phyloP scores from a whole-genome alignment of 805 yeast species.

The Ogataea thermomethanolica region DNA sequence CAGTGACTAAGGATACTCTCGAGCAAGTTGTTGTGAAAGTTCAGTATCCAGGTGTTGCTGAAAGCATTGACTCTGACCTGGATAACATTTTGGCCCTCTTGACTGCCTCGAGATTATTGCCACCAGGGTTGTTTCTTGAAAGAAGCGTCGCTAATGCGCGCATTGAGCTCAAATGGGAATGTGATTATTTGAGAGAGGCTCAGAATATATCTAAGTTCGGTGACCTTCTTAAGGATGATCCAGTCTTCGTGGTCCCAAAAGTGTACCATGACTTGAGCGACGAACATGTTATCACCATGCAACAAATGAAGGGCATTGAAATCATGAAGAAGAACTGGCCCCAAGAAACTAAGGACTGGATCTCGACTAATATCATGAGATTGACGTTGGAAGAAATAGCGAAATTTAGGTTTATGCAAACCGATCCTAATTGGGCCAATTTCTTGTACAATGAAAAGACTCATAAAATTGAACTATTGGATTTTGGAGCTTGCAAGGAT shows the following conservation, averaged over 20 bases:
- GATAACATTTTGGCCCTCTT: constrained; percentile 77
- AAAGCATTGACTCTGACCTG: constrained; percentile 90
- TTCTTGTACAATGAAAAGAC: constrained; percentile 77
- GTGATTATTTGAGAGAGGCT: constrained; percentile 92
- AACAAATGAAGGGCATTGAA: constrained; percentile 77
- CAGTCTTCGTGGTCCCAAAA: constrained; percentile 73
- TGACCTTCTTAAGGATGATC: constrained; percentile 55
- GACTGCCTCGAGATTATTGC: constrained; percentile 82
- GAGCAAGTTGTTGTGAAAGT: constrained; percentile 88
- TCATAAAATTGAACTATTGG: constrained; percentile 75
- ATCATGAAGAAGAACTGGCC: constrained; percentile 72
- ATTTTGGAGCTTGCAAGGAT: constrained; percentile 92
- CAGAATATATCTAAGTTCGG: constrained; percentile 65
- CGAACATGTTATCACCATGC: constrained; percentile 85
- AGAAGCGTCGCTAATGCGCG: constrained; percentile 92
- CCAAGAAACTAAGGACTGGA: constrained; percentile 73
- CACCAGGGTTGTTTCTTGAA: constrained; percentile 88
- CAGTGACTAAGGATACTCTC: constrained; percentile 56
- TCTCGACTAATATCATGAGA: constrained; percentile 83
- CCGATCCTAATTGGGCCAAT: constrained; percentile 99
- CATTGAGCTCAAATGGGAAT: constrained; percentile 93
- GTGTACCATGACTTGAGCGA: constrained; percentile 78
- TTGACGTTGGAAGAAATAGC: constrained; percentile 84
- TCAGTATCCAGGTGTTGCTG: constrained; percentile 95
- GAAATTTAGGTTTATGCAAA: constrained; percentile 87